These are phyloP conservation scores for Alternaria hordeiaustralica DNA, from an alignment of 2,329 filamentous ascomycete species.

Conservation along the genomic window DNA sequence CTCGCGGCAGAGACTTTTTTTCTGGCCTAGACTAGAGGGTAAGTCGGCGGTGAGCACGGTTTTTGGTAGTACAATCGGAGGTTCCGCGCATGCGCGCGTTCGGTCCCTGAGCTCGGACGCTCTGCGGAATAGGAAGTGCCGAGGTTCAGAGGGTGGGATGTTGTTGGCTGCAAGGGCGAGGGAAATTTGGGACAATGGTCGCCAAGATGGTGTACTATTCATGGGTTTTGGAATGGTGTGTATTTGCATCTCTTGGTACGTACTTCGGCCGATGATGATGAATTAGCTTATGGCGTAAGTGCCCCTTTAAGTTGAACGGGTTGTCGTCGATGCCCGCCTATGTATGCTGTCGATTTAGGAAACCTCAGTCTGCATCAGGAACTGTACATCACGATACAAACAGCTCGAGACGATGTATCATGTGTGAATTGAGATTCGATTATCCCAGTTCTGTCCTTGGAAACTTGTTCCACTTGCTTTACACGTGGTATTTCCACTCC, in stretches of 20 bases:
- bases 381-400: not conserved
- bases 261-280: constrained; percentile 1
- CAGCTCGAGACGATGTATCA: not conserved
- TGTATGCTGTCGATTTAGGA: not conserved
- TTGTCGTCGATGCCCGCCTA: not conserved
- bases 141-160: constrained; percentile 14
- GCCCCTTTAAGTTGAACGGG: not conserved
- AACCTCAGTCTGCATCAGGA: not conserved
- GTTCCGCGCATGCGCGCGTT: constrained; percentile 1
- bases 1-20: constrained; percentile 17
- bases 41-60: constrained; percentile 22
- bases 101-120: constrained; percentile 17
- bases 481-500: constrained; percentile 7
- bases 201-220: constrained; percentile 3
- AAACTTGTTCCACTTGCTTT: constrained; percentile 2
- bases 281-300: not conserved
- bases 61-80: constrained; percentile 4
- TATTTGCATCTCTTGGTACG: not conserved
- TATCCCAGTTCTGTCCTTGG: not conserved
- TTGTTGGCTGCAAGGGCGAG: constrained; percentile 7
- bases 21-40: constrained; percentile 2
- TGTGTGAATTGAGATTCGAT: not conserved
- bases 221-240: not conserved
- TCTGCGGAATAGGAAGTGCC: constrained; percentile 14
- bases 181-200: not conserved